These are phyloP conservation scores for Sarocladiaceae sp. DNA, from an alignment of 2,329 filamentous ascomycete species.

Conservation along the genomic window DNA sequence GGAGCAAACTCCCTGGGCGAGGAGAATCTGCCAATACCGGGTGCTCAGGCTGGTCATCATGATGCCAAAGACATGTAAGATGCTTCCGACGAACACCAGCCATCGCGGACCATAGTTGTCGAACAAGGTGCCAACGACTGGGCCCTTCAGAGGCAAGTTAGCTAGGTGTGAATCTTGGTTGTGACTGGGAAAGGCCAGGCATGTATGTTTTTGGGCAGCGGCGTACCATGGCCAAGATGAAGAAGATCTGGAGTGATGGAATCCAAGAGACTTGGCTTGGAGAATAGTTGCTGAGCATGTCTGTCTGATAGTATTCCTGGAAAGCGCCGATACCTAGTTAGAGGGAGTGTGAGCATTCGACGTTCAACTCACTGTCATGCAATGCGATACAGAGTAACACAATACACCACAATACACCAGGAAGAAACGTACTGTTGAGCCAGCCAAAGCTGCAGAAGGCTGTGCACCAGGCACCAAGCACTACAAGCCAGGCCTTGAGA, in stretches of 20 bases:
- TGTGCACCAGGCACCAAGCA: conserved; percentile 35
- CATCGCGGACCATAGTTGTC: conserved; percentile 59
- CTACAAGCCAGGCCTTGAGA: conserved; percentile 31
- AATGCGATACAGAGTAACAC: too few species aligned
- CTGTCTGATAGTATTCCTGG: conserved; percentile 52
- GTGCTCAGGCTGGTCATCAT: conserved; percentile 57
- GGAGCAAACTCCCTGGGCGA: conserved; percentile 33
- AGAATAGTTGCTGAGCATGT: conserved; percentile 43
- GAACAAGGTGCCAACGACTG: conserved; percentile 58
- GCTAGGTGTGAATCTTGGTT: too few species aligned
- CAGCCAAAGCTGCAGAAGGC: conserved; percentile 37
- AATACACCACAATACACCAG: too few species aligned
- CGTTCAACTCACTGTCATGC: too few species aligned
- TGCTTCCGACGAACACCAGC: conserved; percentile 46
- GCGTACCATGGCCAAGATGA: conserved; percentile 44
- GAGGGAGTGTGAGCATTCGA: too few species aligned
- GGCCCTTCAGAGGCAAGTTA: conserved; percentile 33
- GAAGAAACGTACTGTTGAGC: conserved; percentile 20
- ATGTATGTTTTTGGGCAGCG: neutral
- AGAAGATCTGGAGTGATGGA: conserved; percentile 49
- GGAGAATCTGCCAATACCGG: conserved; percentile 36
- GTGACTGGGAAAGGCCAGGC: too few species aligned
- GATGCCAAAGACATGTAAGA: conserved; percentile 55
- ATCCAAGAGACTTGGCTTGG: conserved; percentile 57
- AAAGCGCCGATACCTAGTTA: conserved; percentile 48